Evolutionary conservation across 805 yeast species (phyloP).

Genomic region (Saccharomycopsis malanga): DNA sequence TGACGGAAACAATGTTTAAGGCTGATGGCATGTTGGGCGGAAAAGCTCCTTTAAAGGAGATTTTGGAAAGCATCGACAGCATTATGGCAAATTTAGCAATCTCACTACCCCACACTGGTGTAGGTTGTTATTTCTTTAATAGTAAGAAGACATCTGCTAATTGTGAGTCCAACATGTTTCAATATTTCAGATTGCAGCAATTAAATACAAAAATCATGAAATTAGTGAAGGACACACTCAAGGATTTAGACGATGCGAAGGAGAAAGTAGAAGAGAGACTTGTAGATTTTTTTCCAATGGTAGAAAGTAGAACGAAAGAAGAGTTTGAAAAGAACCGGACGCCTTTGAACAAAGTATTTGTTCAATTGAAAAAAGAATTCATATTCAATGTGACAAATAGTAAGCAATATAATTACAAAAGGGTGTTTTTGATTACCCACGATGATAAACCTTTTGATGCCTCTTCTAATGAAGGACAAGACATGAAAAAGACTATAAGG

Average conservation of each 20-base stretch:
- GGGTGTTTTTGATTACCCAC: conserved; percentile 67
- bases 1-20: conserved; percentile 39
- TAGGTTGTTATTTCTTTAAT: conserved; percentile 65
- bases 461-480: conserved; percentile 20
- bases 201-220: conserved; percentile 55
- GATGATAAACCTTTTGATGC: conserved; percentile 58
- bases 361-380: conserved; percentile 50
- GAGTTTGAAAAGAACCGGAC: conserved; percentile 25
- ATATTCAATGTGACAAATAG: conserved; percentile 33
- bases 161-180: conserved; percentile 38
- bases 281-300: conserved; percentile 28
- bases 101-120: conserved; percentile 58
- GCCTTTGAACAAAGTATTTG: conserved; percentile 40
- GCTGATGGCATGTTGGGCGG: conserved; percentile 31
- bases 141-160: conserved; percentile 33
- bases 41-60: conserved; percentile 41
- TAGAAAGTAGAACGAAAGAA: conserved; percentile 23
- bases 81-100: conserved; percentile 61
- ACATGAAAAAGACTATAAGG: conserved; percentile 41
- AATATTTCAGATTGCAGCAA: conserved; percentile 46
- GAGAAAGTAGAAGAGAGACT: conserved; percentile 14
- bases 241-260: conserved; percentile 32
- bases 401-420: conserved; percentile 44
- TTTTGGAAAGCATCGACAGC: conserved; percentile 51
- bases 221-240: conserved; percentile 41